Evolutionary conservation across 495 filamentous ascomycete genomes (phyloP).

Genomic region (Lophium mytilinum): DNA sequence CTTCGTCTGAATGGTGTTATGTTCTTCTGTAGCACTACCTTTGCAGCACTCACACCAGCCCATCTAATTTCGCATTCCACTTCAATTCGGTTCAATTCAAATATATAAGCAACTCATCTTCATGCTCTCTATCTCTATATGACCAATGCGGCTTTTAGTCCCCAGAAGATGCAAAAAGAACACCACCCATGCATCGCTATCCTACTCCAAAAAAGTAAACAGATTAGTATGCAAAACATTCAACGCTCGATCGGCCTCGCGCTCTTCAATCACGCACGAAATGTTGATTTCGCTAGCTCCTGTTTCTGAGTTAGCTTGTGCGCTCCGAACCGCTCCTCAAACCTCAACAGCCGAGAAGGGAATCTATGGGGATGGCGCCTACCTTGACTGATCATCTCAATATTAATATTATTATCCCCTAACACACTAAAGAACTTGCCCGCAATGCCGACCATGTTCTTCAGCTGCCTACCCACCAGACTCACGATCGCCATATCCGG

Average conservation of each 20-base stretch:
- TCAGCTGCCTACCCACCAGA: slow-evolving; percentile 88
- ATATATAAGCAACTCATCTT: no score
- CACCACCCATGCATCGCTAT: slow-evolving; percentile 13
- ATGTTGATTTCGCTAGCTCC: slow-evolving; percentile 98
- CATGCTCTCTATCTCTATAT: no score
- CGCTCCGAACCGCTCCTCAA: neutral
- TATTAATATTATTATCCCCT: slow-evolving; percentile 81
- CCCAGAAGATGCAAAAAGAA: neutral
- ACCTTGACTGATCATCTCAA: slow-evolving; percentile 98
- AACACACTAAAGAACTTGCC: slow-evolving; percentile 64
- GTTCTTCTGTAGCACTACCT: no score
- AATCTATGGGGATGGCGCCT: slow-evolving; percentile 32
- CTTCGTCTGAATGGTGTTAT: no score
- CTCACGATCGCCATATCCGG: slow-evolving; percentile 86
- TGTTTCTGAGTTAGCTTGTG: no score
- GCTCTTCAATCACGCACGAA: slow-evolving; percentile 87
- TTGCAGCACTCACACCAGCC: no score
- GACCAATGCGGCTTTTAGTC: no score
- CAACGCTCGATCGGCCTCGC: slow-evolving; percentile 82
- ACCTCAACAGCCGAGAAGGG: neutral
- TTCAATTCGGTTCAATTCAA: no score
- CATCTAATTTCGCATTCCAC: no score
- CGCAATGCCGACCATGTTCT: slow-evolving; percentile 84
- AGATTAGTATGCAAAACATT: slow-evolving; percentile 92
- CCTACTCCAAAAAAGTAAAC: slow-evolving; percentile 47